Evolutionary conservation across 2,329 filamentous ascomycete species (phyloP).

Genomic region (Coniochaeta pulveracea): DNA sequence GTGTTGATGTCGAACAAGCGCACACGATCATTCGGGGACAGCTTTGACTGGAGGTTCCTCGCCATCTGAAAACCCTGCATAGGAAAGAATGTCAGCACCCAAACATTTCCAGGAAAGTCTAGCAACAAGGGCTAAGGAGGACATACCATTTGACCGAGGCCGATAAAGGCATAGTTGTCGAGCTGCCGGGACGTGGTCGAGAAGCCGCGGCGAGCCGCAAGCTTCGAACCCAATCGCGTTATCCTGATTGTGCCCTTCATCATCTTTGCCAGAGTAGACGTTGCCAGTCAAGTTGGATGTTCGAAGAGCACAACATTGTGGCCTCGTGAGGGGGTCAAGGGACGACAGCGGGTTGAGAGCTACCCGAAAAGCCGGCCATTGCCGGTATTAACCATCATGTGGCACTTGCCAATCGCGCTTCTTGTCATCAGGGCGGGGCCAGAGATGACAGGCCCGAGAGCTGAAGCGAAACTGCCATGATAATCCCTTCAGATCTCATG

Average conservation of each 20-base stretch:
- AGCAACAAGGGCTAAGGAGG: not conserved
- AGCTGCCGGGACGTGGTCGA: conserved; percentile 32
- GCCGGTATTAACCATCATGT: conserved; percentile 17
- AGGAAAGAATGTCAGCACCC: conserved; percentile 3
- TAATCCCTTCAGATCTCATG: no score
- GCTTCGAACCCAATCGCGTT: conserved; percentile 15
- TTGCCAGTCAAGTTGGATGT: conserved; percentile 11
- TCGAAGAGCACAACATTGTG: not conserved
- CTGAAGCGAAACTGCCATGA: no score
- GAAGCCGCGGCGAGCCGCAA: conserved; percentile 32
- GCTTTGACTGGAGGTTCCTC: conserved; percentile 47
- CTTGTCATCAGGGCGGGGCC: no score
- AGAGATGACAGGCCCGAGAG: no score
- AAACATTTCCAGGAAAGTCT: no score
- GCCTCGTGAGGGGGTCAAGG: conserved; percentile 4
- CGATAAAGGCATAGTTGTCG: conserved; percentile 48
- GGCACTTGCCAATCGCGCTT: conserved; percentile 1
- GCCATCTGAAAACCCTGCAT: conserved; percentile 52
- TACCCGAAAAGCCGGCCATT: conserved; percentile 23
- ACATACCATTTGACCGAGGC: conserved; percentile 49
- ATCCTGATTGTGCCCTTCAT: conserved; percentile 8
- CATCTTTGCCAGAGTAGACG: no score
- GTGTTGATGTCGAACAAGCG: conserved; percentile 46
- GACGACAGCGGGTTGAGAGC: conserved; percentile 9
- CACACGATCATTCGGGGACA: conserved; percentile 37